Evolutionary conservation across 164 flowering plant species (phyloP), one percentile per base, ranked within the genome.

Genomic region (Berberis thunbergii): DNA sequence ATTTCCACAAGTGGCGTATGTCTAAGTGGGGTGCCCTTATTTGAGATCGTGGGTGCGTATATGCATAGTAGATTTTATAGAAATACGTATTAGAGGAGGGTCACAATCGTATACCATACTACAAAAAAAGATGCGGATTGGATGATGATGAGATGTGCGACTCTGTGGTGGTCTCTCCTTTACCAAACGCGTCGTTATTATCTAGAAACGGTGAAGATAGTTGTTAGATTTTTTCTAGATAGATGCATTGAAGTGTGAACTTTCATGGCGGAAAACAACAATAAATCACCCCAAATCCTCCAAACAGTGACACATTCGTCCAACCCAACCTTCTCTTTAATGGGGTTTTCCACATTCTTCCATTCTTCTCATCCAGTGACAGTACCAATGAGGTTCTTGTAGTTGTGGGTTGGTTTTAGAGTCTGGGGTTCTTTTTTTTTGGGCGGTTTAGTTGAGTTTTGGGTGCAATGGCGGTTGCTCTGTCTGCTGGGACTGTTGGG

Each of bases 101-200:
- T 26, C 26, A 26, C 26, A 26, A 26, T 26, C 49, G 4, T 52
- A 52, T 52, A 52, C 54, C 13, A 52, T 52, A 11, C 11, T 1
- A 7, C n/a, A 10, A 26, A 26, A 26, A 26, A 26, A 26, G 26
- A 26, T 26, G 26, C 26, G 26, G 26, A 26, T 26, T 26, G 26
- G 26, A 26, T 26, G 64, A 61, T 49, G 66, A 56, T 56, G 60
- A 61, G 70, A 66, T 61, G 56, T 55, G 42, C 43, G 55, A 46
- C 41, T 13, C 62, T 42, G 4, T 52, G n/a, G 26, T 26, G 26
- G 26, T 7, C 55, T 50, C 12, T 63, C 48, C 43, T 57, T 45
- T 48, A 68, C 62, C 66, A 57, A 63, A 57, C 66, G 66, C 66
- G 71, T 68, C 66, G 71, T 63, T 68, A 57, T 68, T 63, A 68